Conservation (phyloP, 495 filamentous ascomycete genomes). For the Annulohypoxylon nitens region DNA sequence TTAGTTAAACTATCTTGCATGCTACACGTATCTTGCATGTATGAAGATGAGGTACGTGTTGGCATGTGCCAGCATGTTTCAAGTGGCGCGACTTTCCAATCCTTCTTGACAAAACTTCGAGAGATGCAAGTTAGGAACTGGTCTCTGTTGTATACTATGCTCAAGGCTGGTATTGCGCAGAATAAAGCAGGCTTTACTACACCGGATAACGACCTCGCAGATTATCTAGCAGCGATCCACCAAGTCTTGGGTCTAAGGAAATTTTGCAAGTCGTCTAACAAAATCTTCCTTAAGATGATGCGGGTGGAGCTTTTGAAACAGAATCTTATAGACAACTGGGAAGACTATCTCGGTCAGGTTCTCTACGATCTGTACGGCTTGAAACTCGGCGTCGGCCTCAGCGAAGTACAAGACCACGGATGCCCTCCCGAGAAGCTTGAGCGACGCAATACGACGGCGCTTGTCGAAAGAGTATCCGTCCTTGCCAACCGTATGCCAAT, state of each 20-base stretch:
- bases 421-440: slow-evolving; percentile 81
- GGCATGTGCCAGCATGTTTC: slow-evolving; percentile 68
- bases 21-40: slow-evolving; percentile 81
- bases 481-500: slow-evolving; percentile 87
- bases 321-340: slow-evolving; percentile 75
- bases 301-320: slow-evolving; percentile 80
- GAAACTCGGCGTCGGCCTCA: slow-evolving; percentile 77
- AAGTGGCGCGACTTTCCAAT: slow-evolving; percentile 56
- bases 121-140: slow-evolving; percentile 92
- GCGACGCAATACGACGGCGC: slow-evolving; percentile 76
- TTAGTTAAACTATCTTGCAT: slow-evolving; percentile 75
- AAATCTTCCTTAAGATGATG: slow-evolving; percentile 89
- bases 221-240: slow-evolving; percentile 83
- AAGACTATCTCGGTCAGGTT: slow-evolving; percentile 84
- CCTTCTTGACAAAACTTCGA: slow-evolving; percentile 78
- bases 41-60: slow-evolving; percentile 83
- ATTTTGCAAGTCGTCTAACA: slow-evolving; percentile 85
- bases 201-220: slow-evolving; percentile 75
- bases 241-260: slow-evolving; percentile 86
- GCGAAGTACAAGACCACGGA: slow-evolving; percentile 78
- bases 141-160: slow-evolving; percentile 79
- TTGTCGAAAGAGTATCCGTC: slow-evolving; percentile 84
- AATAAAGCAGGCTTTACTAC: slow-evolving; percentile 71
- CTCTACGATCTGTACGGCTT: slow-evolving; percentile 91
- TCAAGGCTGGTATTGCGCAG: slow-evolving; percentile 80